Base-by-base conservation (phyloP, 1,139 yeast species). In the Geotrichum fermentans region DNA sequence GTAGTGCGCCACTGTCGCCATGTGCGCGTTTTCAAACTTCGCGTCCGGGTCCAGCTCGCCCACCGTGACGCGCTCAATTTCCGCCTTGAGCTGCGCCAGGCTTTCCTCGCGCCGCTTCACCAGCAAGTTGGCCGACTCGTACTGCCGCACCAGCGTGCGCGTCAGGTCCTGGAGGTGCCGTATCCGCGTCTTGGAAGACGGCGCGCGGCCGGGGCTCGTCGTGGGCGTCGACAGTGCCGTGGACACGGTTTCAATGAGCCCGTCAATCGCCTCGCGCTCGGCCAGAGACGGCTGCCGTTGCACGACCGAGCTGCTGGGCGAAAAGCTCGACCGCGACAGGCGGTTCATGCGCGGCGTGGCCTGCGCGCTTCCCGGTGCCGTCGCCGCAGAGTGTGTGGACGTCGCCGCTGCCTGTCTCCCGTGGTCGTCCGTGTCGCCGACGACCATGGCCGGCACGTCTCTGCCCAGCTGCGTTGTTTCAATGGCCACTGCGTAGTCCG, bases 311-410 rank as follows among this genome's bases (percentile, higher is more conserved):
- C 10, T 6, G 8, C 8, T 6, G 28, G 6, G 28, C 28, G 28
- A 24, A 24, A 24, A 24, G 28, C 28, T 24, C 8, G 41, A 38
- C 33, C 33, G n/a, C n/a, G 41, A 38, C 4, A 24, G 32, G 10
- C 32, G 29, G 41, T 21, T 38, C 41, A 38, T 38, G 6, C 41
- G 32, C 5, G 32, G 22, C 6, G 41, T 38, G 8, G 41, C 41
- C 21, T 24, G 41, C 8, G 22, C 26, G 34, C 34, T 24, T 6
- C 28, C 28, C 8, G 8, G 6, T 6, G 6, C 28, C 28, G 10
- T 10, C 10, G 28, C 28, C 6, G 28, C 6, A 10, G 6, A 6
- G 6, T 6, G 6, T 10, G 6, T 6, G 6, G 28, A 10, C 10
- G 6, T 24, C 10, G 28, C 10, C 10, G 6, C 28, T 6, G 28